Base-by-base conservation (phyloP, 345 rosid genomes). In the Firmiana major region DNA sequence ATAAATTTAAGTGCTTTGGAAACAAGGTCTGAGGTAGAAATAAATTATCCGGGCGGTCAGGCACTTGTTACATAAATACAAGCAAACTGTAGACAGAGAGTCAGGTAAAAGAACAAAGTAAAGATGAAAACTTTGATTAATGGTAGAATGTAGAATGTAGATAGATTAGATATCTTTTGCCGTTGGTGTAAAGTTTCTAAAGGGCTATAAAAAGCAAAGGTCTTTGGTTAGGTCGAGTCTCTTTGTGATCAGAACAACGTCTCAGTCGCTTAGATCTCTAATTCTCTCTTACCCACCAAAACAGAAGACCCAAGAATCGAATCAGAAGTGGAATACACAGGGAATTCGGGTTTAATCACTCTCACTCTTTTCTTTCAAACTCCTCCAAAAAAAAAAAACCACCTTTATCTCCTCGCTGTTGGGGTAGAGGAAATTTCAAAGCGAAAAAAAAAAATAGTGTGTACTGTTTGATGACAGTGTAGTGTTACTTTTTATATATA, bases 231-330 rank as follows among this genome's bases (percentile, higher is more conserved):
- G 77, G 73, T 74, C 28, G 21, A 51, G 80, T 67, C 81, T 71
- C 43, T 65, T 74, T 53, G 71, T 60, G 86, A 87, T 75, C 66
- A 84, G 85, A 82, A 81, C 85, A 55, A 68, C 73, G 87, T 81
- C 83, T 68, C 81, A 21, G 77, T 82, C 85, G 28, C 75, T 77
- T 60, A 54, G 75, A 81, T 82, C 79, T 84, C 82, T 64, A 80
- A 53, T 78, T 84, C 77, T 71, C 43, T 67, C 15, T 15, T 36
- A 71, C 74, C 79, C 71, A 77, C 82, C 80, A 68, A 77, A 58
- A 82, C 77, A 73, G 26, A 36, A 78, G 75, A 60, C 76, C 16
- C 74, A 53, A 60, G 85, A 81, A 81, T 79, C 87, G 84, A 81
- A 88, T 84, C 82, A 9, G 63, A 75, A 81, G 78, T 70, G 82